Evolutionary conservation across 164 flowering plant species (phyloP).

Genomic region (Magnolia changhungtana): DNA sequence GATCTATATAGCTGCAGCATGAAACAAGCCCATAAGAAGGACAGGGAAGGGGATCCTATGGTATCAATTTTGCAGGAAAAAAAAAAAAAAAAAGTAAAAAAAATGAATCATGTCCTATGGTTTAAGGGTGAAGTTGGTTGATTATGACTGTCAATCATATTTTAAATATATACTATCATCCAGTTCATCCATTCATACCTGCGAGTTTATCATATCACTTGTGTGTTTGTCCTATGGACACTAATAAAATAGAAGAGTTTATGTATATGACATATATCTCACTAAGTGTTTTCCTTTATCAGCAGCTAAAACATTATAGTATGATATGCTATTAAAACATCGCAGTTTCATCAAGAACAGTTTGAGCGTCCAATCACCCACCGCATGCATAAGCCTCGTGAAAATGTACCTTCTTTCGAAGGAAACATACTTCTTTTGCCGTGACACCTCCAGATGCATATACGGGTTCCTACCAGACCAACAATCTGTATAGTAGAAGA

Average conservation of each 20-base stretch:
- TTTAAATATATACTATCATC: too few relatives aligned
- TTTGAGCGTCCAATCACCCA: slow-evolving; percentile 25
- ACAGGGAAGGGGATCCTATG: neutral
- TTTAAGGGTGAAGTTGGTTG: too few relatives aligned
- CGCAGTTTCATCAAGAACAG: neutral
- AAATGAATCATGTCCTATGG: too few relatives aligned
- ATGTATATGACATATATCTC: neutral
- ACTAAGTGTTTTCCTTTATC: neutral
- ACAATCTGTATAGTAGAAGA: slow-evolving; percentile 52
- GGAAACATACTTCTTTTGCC: slow-evolving; percentile 71
- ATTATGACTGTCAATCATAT: too few relatives aligned
- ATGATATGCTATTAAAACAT: neutral
- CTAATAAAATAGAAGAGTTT: neutral
- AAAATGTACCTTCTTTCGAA: slow-evolving; percentile 56
- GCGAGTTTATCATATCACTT: too few relatives aligned
- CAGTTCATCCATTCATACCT: too few relatives aligned
- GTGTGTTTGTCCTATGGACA: neutral
- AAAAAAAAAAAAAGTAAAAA: too few relatives aligned
- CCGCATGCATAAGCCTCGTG: slow-evolving; percentile 88
- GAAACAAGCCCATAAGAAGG: neutral
- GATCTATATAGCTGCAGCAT: slow-evolving; percentile 70
- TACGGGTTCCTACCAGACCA: slow-evolving; percentile 71
- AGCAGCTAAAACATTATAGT: too few relatives aligned
- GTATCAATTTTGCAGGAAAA: too few relatives aligned
- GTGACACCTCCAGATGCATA: slow-evolving; percentile 81